Conservation (phyloP, 768 basidiomycete species). For the Cubamyces lactineus region DNA sequence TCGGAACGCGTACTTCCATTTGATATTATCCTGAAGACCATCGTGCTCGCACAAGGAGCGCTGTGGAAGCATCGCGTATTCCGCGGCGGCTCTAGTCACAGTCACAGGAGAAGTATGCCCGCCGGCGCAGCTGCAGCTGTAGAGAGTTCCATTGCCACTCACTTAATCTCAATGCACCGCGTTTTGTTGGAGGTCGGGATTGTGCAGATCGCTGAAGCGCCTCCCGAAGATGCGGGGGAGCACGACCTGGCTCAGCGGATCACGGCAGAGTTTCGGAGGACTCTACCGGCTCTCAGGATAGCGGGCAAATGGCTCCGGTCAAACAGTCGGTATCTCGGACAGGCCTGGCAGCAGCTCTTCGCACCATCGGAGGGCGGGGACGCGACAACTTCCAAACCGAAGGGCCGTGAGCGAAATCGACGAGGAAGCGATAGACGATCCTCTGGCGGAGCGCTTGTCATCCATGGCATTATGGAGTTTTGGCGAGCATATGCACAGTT, state of each 20-base stretch:
- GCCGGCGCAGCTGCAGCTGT: constrained; percentile 31
- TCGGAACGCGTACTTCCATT: constrained; percentile 70
- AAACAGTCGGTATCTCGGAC: constrained; percentile 69
- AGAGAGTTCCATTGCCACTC: constrained; percentile 68
- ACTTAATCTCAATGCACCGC: constrained; percentile 67
- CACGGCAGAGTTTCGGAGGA: constrained; percentile 82
- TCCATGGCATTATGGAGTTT: constrained; percentile 52
- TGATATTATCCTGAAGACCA: constrained; percentile 74
- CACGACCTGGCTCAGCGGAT: constrained; percentile 79
- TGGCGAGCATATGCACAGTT: constrained; percentile 78
- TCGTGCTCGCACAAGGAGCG: constrained; percentile 77
- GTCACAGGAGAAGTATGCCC: constrained; percentile 19
- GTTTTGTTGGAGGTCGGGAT: constrained; percentile 68
- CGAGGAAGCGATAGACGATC: constrained; percentile 38
- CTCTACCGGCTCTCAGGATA: constrained; percentile 84
- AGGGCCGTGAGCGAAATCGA: constrained; percentile 29
- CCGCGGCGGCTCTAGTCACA: constrained; percentile 46
- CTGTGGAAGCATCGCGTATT: constrained; percentile 85
- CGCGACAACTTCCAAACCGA: constrained; percentile 26
- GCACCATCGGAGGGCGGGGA: background rate
- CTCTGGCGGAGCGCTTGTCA: constrained; percentile 36
- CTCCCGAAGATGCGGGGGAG: constrained; percentile 56
- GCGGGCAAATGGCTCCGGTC: constrained; percentile 87
- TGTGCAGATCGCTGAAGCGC: constrained; percentile 59
- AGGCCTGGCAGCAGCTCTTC: constrained; percentile 38